phyloP scores from a whole-genome alignment of 306 rosid genomes.

The Castanopsis chinensis region DNA sequence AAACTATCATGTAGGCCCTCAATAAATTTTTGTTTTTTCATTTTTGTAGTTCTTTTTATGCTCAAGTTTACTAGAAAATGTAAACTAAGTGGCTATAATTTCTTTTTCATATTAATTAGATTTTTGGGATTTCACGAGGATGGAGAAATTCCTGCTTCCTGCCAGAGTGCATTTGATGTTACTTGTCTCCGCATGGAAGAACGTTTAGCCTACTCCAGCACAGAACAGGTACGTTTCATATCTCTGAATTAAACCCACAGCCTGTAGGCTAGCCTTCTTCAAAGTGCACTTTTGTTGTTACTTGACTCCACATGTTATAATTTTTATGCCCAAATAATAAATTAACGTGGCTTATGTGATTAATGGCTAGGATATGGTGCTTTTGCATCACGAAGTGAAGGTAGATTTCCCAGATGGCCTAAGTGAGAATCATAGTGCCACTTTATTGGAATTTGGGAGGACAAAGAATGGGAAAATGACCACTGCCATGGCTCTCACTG shows the following conservation, averaged over 20 bases:
- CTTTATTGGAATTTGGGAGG: constrained; percentile 84
- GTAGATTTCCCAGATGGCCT: constrained; percentile 58
- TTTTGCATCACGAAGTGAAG: constrained; percentile 89
- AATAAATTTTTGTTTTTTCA: background rate
- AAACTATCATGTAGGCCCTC: constrained; percentile 65
- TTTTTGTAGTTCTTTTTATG: constrained; percentile 11
- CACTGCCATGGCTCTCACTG: constrained; percentile 92
- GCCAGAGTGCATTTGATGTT: constrained; percentile 81
- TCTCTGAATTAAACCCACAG: background rate
- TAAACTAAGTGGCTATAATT: background rate
- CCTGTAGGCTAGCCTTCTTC: background rate
- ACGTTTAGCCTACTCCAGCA: constrained; percentile 58
- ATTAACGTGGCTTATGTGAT: constrained; percentile 14
- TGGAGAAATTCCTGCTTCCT: constrained; percentile 67
- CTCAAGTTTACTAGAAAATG: background rate
- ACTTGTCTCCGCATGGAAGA: constrained; percentile 82
- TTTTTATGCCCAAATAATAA: background rate
- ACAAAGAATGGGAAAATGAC: constrained; percentile 54
- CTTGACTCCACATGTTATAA: constrained; percentile 1
- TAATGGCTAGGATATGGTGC: constrained; percentile 88
- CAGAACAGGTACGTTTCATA: constrained; percentile 63
- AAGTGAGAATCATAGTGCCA: constrained; percentile 68
- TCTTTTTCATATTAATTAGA: constrained; percentile 34
- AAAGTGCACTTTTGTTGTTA: background rate
- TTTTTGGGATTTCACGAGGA: constrained; percentile 78